phyloP scores from a whole-genome alignment of 1,284 basidiomycete genomes.

The Marasmius oreades region DNA sequence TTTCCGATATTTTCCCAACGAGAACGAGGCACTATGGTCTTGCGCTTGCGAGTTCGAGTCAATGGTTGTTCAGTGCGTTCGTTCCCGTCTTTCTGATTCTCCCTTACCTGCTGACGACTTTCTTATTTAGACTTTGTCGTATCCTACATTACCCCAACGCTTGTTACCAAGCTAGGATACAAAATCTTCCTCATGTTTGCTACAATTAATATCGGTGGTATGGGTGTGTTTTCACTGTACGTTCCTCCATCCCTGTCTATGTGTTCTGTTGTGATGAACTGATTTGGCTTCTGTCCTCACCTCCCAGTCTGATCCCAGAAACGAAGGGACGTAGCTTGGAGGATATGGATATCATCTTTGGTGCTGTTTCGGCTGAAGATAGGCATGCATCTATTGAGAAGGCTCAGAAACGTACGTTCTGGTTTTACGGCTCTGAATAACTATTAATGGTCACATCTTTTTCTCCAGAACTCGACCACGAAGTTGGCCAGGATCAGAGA shows the following conservation, averaged over 20 bases:
- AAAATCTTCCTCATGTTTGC: slow-evolving; percentile 60
- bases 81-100: background rate
- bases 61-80: slow-evolving; percentile 63
- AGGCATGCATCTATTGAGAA: slow-evolving; percentile 52
- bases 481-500: too few relatives aligned
- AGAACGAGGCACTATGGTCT: slow-evolving; percentile 66
- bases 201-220: slow-evolving; percentile 45
- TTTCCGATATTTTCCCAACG: slow-evolving; percentile 69
- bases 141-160: slow-evolving; percentile 55
- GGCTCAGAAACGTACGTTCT: slow-evolving; percentile 36
- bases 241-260: slow-evolving; percentile 1
- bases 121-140: slow-evolving; percentile 54
- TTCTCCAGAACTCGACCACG: too few relatives aligned
- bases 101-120: background rate
- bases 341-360: slow-evolving; percentile 83
- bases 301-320: slow-evolving; percentile 59
- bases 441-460: too few relatives aligned
- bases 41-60: slow-evolving; percentile 52
- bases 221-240: slow-evolving; percentile 33
- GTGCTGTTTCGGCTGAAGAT: slow-evolving; percentile 54
- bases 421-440: too few relatives aligned
- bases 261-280: background rate
- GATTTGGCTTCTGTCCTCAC: background rate
- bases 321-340: slow-evolving; percentile 73
- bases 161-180: slow-evolving; percentile 49